Percentiles rank a stretch among this genome's conserved stretches.
Evolutionary conservation across 169 alveolate genomes (phyloP).

Genomic region (Plasmodium relictum): DNA sequence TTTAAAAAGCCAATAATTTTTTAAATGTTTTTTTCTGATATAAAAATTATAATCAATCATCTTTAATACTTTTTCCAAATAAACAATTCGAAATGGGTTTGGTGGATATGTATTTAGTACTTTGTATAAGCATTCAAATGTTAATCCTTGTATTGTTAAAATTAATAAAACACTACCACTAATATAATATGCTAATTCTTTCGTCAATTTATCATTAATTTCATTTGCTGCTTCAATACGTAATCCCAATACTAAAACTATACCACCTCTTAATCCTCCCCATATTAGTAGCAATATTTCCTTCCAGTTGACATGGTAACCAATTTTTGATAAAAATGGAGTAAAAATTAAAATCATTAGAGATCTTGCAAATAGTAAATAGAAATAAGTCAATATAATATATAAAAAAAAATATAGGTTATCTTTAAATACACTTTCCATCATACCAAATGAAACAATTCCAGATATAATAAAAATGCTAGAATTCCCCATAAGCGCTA

Average conservation of each 20-base stretch:
- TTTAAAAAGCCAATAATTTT: conserved; percentile 89
- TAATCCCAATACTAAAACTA: conserved; percentile 92
- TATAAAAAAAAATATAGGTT: conserved; percentile 51
- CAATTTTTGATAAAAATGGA: conserved; percentile 87
- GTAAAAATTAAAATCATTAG: conserved; percentile 87
- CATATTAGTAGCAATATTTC: conserved; percentile 90
- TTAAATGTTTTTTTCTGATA: conserved; percentile 81
- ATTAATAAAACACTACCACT: conserved; percentile 93
- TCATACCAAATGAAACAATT: conserved; percentile 89
- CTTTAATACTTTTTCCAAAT: conserved; percentile 89
- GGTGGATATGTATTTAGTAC: conserved; percentile 90
- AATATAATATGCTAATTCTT: conserved; percentile 90
- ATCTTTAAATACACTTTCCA: conserved; percentile 79
- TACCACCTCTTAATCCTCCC: conserved; percentile 96
- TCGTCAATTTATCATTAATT: conserved; percentile 84
- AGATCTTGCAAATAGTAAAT: conserved; percentile 84
- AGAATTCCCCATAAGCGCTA: conserved; percentile 88
- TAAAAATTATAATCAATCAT: conserved; percentile 87
- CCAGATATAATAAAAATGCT: conserved; percentile 90
- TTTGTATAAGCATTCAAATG: conserved; percentile 90
- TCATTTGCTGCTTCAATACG: conserved; percentile 90
- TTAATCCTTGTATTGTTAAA: conserved; percentile 92
- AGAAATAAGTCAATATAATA: conserved; percentile 80
- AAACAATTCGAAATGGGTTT: conserved; percentile 90
- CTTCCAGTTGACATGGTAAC: conserved; percentile 87